phyloP scores from a whole-genome alignment of 2,329 filamentous ascomycete genomes.

The Alternaria sp. region DNA sequence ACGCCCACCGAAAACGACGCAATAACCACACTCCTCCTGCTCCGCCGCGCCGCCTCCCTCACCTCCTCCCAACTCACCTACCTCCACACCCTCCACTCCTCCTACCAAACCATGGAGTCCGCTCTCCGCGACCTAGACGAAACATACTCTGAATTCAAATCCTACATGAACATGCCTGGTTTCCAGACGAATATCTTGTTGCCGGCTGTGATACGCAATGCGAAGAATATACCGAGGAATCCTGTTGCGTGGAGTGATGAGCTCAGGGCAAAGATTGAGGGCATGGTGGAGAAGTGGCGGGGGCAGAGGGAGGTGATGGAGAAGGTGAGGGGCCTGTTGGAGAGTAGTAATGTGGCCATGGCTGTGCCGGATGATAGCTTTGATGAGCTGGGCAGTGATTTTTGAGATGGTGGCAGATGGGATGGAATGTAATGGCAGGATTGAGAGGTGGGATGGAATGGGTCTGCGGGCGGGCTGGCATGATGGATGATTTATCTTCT shows the following conservation, averaged over 20 bases:
- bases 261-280: constrained; percentile 13
- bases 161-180: constrained; percentile 16
- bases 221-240: constrained; percentile 15
- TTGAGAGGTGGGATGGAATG: neutral
- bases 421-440: neutral
- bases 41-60: constrained; percentile 35
- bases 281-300: constrained; percentile 31
- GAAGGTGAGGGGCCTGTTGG: constrained; percentile 26
- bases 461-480: neutral
- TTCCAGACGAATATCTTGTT: constrained; percentile 6
- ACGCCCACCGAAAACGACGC: constrained; percentile 29
- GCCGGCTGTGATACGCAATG: neutral
- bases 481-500: neutral
- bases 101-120: constrained; percentile 27
- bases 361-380: constrained; percentile 35
- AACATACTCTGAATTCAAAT: constrained; percentile 20
- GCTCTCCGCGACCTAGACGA: constrained; percentile 14
- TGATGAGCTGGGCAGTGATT: constrained; percentile 26
- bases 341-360: constrained; percentile 26
- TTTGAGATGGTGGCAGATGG: neutral
- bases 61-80: constrained; percentile 16
- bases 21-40: constrained; percentile 20
- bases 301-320: constrained; percentile 22
- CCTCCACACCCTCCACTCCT: constrained; percentile 23
- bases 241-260: constrained; percentile 36